A percentile compares a stretch with the other conserved stretches of the same genome.
phyloP scores from a whole-genome alignment of 2,329 filamentous ascomycete genomes.

The Rosellinia necatrix region DNA sequence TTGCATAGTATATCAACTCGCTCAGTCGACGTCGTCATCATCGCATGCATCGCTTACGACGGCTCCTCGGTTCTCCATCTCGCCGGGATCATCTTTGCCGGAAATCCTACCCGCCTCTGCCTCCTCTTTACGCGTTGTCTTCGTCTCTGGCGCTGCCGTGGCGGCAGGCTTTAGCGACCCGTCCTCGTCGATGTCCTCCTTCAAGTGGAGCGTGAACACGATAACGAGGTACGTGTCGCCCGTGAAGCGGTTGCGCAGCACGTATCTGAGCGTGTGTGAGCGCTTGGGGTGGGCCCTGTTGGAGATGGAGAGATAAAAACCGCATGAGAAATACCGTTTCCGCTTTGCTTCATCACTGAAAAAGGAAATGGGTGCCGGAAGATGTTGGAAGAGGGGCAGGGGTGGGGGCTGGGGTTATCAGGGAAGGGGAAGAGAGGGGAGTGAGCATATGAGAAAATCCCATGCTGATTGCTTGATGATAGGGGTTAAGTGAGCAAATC shows the following conservation, averaged over 20 bases:
- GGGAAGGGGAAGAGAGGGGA: conserved; percentile 27
- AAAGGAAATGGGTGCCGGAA: conserved; percentile 9
- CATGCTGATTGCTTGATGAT: too few species aligned
- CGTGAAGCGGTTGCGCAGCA: conserved; percentile 79
- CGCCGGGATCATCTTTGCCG: conserved; percentile 13
- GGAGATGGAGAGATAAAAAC: neutral
- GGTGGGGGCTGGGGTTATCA: too few species aligned
- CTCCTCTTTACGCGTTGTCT: conserved; percentile 39
- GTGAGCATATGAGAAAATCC: too few species aligned
- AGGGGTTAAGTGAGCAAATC: too few species aligned
- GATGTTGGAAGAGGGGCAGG: too few species aligned
- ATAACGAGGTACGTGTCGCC: conserved; percentile 79
- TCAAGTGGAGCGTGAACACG: conserved; percentile 75
- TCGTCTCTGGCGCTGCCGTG: conserved; percentile 39
- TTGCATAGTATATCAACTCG: too few species aligned
- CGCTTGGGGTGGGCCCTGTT: conserved; percentile 52
- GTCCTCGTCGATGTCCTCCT: conserved; percentile 66
- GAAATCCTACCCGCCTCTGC: conserved; percentile 34
- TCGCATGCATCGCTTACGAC: neutral
- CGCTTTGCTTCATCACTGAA: neutral
- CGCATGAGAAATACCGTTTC: neutral
- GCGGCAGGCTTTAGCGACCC: conserved; percentile 55
- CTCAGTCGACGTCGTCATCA: conserved; percentile 25
- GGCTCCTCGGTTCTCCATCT: too few species aligned
- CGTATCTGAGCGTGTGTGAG: conserved; percentile 88